Conservation (phyloP, 2,329 filamentous ascomycete species). For the Scortechinia acanthostroma region DNA sequence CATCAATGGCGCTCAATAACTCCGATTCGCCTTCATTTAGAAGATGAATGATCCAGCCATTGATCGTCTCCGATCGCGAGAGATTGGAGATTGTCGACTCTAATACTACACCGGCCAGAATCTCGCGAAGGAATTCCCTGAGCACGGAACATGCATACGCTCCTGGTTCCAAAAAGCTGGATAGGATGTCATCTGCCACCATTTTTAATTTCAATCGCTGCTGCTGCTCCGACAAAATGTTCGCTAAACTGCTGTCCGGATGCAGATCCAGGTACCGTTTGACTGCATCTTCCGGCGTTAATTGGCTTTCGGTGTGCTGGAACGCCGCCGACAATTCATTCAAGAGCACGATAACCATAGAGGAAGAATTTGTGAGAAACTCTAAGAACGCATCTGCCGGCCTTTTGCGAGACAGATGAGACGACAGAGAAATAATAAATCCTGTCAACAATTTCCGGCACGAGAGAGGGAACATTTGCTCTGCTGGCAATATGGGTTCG, state of each 20-base stretch:
- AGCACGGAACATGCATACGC: background rate
- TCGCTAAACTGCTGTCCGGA: background rate
- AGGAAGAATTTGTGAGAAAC: background rate
- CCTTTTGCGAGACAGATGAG: background rate
- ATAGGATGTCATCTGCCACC: conserved; percentile 2
- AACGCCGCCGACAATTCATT: background rate
- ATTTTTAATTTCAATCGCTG: background rate
- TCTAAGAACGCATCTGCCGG: background rate
- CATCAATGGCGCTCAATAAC: background rate
- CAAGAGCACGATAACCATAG: background rate
- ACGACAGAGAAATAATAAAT: background rate
- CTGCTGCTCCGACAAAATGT: background rate
- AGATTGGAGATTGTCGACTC: background rate
- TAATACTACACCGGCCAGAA: background rate
- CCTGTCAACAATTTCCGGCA: background rate
- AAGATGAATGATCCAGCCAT: background rate
- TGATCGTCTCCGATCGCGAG: background rate
- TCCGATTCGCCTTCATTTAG: background rate
- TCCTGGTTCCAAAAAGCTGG: background rate
- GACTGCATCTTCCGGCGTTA: background rate
- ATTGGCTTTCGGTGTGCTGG: background rate
- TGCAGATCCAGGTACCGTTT: background rate
- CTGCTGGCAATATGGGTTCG: background rate
- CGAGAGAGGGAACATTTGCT: background rate
- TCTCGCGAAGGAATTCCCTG: background rate